Evolutionary conservation across 148 eudicot genomes (phyloP), one percentile per base, ranked within the genome.

Genomic region (Gaultheria prostrata): DNA sequence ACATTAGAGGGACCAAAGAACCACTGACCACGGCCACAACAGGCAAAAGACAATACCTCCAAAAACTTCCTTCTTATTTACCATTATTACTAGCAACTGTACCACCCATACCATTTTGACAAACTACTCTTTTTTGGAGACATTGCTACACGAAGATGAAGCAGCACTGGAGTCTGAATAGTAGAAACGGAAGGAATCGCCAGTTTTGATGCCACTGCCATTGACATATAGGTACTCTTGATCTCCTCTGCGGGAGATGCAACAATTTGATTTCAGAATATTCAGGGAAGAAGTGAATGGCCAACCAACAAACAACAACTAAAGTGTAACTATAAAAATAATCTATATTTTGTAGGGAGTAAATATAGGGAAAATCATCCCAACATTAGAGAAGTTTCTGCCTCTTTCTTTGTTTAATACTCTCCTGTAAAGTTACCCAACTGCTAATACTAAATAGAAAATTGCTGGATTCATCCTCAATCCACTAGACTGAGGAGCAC

Each of bases 1-100:
- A 92, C 85, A 80, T 90, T 89, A n/a, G 81, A 75, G 24, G 45
- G 39, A 15, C 83, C 92, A 43, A 97, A 97, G 83, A 95, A 95
- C 0, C 82, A 17, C 15, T 89, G 87, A 32, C 93, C 99, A 0
- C 98, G 95, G 17, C 98, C 98, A 91, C 93, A 91, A 77, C 95
- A 97, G 73, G 95, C 18, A 73, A 97, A 97, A 6, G 49, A 97
- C 85, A 45, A 97, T 86, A 24, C 95, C 92, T 75, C 99, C 99
- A 69, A 95, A 88, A 28, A 90, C 89, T 82, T 87, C 84, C 78
- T 86, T 87, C 65, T 83, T 89, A 35, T 69, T 69, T 72, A 61
- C 84, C 26, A 3, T 43, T 70, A 3, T 43, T 70, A 20, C 69
- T 61, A 61, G 83, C 48, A 65, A 72, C 63, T 5, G 26, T 17